A percentile compares a stretch with the other conserved stretches of the same genome.
phyloP scores from a whole-genome alignment of 2,329 filamentous ascomycete species.

The Mariannaea sp. region DNA sequence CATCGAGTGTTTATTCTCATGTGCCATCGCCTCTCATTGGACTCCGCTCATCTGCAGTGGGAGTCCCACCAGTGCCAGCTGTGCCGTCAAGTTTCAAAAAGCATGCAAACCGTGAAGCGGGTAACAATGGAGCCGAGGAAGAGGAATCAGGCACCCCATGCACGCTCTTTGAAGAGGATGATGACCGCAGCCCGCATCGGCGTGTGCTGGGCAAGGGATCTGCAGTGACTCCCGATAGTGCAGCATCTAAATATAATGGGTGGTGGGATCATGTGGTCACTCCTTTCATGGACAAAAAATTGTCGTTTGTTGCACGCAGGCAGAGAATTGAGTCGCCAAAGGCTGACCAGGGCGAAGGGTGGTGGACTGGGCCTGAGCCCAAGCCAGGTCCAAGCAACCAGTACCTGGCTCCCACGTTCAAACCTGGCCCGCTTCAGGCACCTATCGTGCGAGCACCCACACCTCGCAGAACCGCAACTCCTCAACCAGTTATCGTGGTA shows the following conservation, averaged over 20 bases:
- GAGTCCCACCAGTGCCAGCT: conserved; percentile 64
- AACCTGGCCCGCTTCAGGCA: conserved; percentile 33
- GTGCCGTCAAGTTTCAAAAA: conserved; percentile 54
- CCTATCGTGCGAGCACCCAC: conserved; percentile 46
- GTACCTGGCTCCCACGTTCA: conserved; percentile 25
- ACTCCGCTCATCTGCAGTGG: conserved; percentile 26
- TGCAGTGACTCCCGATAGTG: conserved; percentile 52
- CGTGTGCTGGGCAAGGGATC: conserved; percentile 44
- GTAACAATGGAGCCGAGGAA: conserved; percentile 45
- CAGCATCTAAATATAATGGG: conserved; percentile 64
- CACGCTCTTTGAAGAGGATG: conserved; percentile 74
- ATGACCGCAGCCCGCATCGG: conserved; percentile 48
- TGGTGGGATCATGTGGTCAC: conserved; percentile 82
- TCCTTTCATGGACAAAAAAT: conserved; percentile 61
- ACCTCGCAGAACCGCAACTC: conserved; percentile 43
- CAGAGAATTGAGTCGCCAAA: conserved; percentile 41
- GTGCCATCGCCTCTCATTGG: conserved; percentile 46
- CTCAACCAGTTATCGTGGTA: conserved; percentile 25
- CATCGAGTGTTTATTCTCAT: conserved; percentile 68
- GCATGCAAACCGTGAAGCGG: conserved; percentile 45
- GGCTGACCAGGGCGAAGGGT: conserved; percentile 40
- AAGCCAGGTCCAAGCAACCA: conserved; percentile 23
- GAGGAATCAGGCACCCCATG: conserved; percentile 61
- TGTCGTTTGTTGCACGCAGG: conserved; percentile 50
- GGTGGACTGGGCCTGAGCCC: conserved; percentile 42